Percentiles rank a stretch among this genome's conserved stretches.
phyloP scores from a whole-genome alignment of 148 eudicot species.

The Camellia lanceoleosa region DNA sequence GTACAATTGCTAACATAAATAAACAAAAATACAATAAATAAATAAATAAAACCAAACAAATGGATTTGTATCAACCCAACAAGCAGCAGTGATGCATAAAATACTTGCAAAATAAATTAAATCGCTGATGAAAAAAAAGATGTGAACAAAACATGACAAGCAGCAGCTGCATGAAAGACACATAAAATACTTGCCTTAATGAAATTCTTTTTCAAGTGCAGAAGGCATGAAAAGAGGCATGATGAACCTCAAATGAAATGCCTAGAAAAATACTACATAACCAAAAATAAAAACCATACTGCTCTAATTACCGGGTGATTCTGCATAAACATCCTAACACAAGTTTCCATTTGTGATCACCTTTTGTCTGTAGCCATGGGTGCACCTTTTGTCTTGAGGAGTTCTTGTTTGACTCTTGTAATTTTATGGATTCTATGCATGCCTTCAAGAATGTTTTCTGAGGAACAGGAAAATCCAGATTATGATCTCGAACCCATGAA shows the following conservation, averaged over 20 bases:
- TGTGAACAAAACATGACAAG: background rate
- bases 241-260: background rate
- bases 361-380: background rate
- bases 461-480: background rate
- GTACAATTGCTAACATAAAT: conserved; percentile 9
- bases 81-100: too few species aligned
- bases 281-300: background rate
- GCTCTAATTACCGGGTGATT: background rate
- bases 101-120: background rate
- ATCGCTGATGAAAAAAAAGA: background rate
- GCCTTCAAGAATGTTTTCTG: conserved; percentile 1
- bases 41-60: too few species aligned
- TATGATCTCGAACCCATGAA: conserved; percentile 5
- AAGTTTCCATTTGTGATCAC: too few species aligned
- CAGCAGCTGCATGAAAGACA: background rate
- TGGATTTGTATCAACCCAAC: too few species aligned
- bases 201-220: conserved; percentile 12
- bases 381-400: conserved; percentile 4
- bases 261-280: background rate
- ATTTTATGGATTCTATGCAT: conserved; percentile 13
- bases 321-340: too few species aligned
- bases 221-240: conserved; percentile 7
- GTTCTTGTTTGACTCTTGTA: conserved; percentile 7
- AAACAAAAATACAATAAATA: too few species aligned
- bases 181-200: background rate